These are phyloP conservation scores for Adansonia digitata DNA, from an alignment of 345 rosid genomes.

Conservation along the genomic window DNA sequence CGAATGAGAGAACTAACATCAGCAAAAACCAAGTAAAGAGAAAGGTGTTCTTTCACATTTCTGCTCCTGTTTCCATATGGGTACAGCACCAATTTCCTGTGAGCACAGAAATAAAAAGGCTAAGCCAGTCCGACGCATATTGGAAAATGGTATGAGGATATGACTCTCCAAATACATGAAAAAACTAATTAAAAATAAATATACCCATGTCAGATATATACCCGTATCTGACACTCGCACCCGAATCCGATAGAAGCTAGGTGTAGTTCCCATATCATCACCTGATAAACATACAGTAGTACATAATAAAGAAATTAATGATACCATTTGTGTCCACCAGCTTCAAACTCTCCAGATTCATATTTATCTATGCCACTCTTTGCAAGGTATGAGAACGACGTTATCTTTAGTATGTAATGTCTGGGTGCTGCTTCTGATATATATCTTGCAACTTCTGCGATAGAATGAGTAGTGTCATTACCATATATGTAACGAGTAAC, in stretches of 20 bases:
- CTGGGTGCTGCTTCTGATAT: slow-evolving; percentile 44
- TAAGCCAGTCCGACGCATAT: background rate
- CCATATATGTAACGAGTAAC: too few relatives aligned
- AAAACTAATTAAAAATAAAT: too few relatives aligned
- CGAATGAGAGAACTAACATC: slow-evolving; percentile 35
- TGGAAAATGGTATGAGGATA: too few relatives aligned
- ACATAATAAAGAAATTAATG: background rate
- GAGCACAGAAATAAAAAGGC: slow-evolving; percentile 10
- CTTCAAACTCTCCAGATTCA: slow-evolving; percentile 58
- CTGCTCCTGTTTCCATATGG: slow-evolving; percentile 66
- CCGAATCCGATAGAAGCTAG: too few relatives aligned
- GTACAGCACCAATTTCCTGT: slow-evolving; percentile 53
- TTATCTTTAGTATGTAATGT: slow-evolving; percentile 47
- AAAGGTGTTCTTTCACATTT: slow-evolving; percentile 44
- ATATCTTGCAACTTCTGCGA: slow-evolving; percentile 36
- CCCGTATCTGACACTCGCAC: too few relatives aligned
- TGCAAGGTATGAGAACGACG: slow-evolving; percentile 40
- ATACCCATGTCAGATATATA: too few relatives aligned
- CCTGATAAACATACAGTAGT: background rate
- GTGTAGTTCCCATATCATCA: background rate
- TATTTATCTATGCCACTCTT: slow-evolving; percentile 42
- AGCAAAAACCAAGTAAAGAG: slow-evolving; percentile 46
- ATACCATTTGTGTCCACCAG: slow-evolving; percentile 72
- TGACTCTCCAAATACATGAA: too few relatives aligned
- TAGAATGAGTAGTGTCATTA: background rate